These are phyloP conservation scores for Lupinus albus DNA, from an alignment of 306 rosid species.

Conservation along the genomic window DNA sequence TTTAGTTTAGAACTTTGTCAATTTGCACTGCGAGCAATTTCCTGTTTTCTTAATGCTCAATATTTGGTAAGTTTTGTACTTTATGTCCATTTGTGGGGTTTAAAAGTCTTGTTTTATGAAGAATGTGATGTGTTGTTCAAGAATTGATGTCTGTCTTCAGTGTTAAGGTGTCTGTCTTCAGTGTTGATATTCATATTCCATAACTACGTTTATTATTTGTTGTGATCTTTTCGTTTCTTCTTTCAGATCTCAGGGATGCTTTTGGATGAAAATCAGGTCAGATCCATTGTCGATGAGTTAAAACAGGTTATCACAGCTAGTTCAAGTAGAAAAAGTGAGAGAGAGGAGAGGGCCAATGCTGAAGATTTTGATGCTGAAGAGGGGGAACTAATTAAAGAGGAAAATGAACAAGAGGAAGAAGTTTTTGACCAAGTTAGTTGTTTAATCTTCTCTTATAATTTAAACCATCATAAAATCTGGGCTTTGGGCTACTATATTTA, in stretches of 20 bases:
- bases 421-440: conserved; percentile 94
- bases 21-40: conserved; percentile 4
- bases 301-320: conserved; percentile 94
- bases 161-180: not conserved
- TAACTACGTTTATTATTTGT: not conserved
- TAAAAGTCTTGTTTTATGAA: conserved; percentile 4
- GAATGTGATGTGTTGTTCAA: not conserved
- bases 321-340: conserved; percentile 86
- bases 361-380: conserved; percentile 99
- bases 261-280: conserved; percentile 88
- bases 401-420: conserved; percentile 99
- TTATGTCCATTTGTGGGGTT: too few relatives aligned
- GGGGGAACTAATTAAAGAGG: conserved; percentile 87
- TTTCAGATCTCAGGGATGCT: conserved; percentile 82
- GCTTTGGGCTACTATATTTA: not conserved
- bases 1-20: not conserved
- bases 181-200: not conserved
- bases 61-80: not conserved
- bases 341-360: conserved; percentile 84
- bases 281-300: conserved; percentile 82
- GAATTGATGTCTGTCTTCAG: not conserved
- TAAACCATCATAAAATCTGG: not conserved
- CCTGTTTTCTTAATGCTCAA: conserved; percentile 8
- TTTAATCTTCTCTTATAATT: conserved; percentile 1
- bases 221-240: conserved; percentile 24